phyloP scores from a whole-genome alignment of 2,329 filamentous ascomycete genomes.

The Harringtonia aguacate region DNA sequence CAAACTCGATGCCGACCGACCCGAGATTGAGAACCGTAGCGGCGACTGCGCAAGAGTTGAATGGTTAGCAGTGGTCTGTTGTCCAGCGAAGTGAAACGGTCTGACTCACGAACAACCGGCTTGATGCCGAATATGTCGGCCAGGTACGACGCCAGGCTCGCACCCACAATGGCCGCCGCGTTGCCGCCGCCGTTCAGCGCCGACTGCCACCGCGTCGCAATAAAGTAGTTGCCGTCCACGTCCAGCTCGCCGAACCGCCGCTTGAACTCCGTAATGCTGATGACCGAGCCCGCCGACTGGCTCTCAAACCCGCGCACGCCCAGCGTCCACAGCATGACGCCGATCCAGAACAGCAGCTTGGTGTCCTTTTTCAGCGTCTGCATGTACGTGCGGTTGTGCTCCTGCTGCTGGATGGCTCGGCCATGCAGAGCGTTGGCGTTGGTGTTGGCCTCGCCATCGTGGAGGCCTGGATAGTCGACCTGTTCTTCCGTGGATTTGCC shows the following conservation, averaged over 20 bases:
- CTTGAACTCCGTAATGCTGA: constrained; percentile 28
- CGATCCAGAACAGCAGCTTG: constrained; percentile 5
- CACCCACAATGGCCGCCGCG: constrained; percentile 1
- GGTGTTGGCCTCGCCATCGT: no score
- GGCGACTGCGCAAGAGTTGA: not conserved
- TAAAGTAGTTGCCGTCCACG: constrained; percentile 21
- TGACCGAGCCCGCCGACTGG: constrained; percentile 23
- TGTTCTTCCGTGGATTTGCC: no score
- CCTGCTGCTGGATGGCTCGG: constrained; percentile 7
- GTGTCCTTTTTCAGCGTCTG: constrained; percentile 2
- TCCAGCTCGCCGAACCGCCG: constrained; percentile 26
- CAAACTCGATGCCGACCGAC: constrained; percentile 5
- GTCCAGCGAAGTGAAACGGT: no score
- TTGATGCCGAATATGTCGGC: not conserved
- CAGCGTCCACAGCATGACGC: constrained; percentile 7
- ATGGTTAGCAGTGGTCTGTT: not conserved
- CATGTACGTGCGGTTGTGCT: constrained; percentile 5
- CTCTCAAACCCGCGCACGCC: constrained; percentile 6
- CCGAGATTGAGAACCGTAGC: not conserved
- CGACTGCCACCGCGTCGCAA: constrained; percentile 25
- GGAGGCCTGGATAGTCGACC: no score
- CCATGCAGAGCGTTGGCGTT: no score
- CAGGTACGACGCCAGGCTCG: not conserved
- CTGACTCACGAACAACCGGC: not conserved
- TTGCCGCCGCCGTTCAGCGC: constrained; percentile 23